Base-by-base conservation (phyloP, 1,139 yeast species). In the Magnusiomyces magnusii region DNA sequence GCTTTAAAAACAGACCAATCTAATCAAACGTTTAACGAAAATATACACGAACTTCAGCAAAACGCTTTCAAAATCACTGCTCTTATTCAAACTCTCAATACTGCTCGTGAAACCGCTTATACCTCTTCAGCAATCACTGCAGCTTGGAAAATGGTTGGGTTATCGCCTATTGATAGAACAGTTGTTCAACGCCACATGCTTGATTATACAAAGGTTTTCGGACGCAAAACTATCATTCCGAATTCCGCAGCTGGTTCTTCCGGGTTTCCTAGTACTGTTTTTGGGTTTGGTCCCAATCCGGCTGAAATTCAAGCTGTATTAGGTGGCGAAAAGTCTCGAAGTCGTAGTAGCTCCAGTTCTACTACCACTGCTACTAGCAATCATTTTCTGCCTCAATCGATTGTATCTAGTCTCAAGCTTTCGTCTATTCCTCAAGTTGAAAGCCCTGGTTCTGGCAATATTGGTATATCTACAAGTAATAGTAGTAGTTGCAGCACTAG, bases 131-230 rank as follows among this genome's bases (percentile, higher is more conserved):
- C 19, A 10, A n/a, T 53, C 23, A 15, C 50, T 17, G 25, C 55
- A 2, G 55, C 39, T 24, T 53, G 55, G 55, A 41, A 53, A 53
- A 19, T 24, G 47, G 36, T 44, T 53, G 55, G 55, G 3, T 28
- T 53, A 25, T 53, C 50, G 10, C 55, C 55, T 41, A 13, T 53
- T 17, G 55, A 53, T 53, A 10, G 55, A 17, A 28, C 28, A 13
- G 34, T 53, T 17, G 55, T 53, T 41, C 28, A 53, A 39, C 36
- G 34, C 3, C 10, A 41, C 9, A 53, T 53, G 23, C n/a, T 53
- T 41, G 47, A 51, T 24, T 47, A 51, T 17, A 44, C 27, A 21
- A 44, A 44, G 17, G 49, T 27, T 10, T 44, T 44, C 21, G 49
- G 49, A 5, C 24, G 49, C 5, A 44, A 44, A 5, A 44, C 5